Evolutionary conservation across 2,329 filamentous ascomycete genomes (phyloP).

Genomic region (Colletotrichum salicis): DNA sequence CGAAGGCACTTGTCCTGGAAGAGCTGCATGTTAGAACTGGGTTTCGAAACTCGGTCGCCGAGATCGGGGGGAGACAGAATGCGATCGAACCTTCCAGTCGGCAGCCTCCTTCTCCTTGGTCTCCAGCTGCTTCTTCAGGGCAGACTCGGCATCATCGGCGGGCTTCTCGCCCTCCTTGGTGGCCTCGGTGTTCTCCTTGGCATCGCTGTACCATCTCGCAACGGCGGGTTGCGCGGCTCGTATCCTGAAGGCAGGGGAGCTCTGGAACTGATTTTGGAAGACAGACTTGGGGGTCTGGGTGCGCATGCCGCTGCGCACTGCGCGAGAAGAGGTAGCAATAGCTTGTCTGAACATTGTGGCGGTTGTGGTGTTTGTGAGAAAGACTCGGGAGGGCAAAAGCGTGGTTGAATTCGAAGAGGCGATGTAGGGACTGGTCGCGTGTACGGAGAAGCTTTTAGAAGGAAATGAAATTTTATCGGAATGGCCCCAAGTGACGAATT

Average conservation of each 20-base stretch:
- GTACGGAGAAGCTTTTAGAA: constrained; percentile 24
- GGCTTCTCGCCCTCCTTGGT: constrained; percentile 41
- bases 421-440: constrained; percentile 28
- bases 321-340: constrained; percentile 55
- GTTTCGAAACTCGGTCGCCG: constrained; percentile 16
- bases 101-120: constrained; percentile 64
- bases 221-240: constrained; percentile 48
- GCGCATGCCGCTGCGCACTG: constrained; percentile 54
- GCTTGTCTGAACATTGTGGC: constrained; percentile 59
- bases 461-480: constrained; percentile 37
- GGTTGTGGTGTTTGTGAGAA: neutral
- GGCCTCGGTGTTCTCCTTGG: constrained; percentile 46
- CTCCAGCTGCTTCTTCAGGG: constrained; percentile 63
- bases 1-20: constrained; percentile 91
- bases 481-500: constrained; percentile 34
- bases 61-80: constrained; percentile 7
- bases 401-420: constrained; percentile 11
- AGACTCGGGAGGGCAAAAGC: neutral
- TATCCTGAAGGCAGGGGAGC: constrained; percentile 48
- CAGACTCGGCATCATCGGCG: constrained; percentile 48
- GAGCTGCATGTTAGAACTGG: constrained; percentile 9
- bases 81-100: constrained; percentile 81
- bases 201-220: constrained; percentile 62
- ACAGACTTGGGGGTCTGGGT: constrained; percentile 48
- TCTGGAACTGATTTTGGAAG: constrained; percentile 51